phyloP scores from a whole-genome alignment of 352 stramenopile genomes.

The Pythium phragmitis region DNA sequence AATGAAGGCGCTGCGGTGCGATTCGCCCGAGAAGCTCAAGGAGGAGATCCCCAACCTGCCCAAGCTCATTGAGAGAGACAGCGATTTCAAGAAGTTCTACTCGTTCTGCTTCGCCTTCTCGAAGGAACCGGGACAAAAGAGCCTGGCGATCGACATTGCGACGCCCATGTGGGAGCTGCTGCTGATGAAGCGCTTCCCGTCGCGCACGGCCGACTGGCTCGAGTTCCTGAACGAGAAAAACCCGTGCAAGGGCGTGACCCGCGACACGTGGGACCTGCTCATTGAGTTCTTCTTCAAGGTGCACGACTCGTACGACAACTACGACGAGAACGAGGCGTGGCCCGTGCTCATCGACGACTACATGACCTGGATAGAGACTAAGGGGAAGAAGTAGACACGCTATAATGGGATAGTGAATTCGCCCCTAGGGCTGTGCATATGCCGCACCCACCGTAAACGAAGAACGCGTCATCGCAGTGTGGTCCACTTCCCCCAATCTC shows the following conservation, averaged over 20 bases:
- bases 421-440: background rate
- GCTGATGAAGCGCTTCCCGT: slow-evolving; percentile 58
- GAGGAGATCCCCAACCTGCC: slow-evolving; percentile 55
- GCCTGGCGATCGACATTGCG: slow-evolving; percentile 82
- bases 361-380: slow-evolving; percentile 79
- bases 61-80: slow-evolving; percentile 50
- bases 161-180: slow-evolving; percentile 87
- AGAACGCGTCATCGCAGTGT: slow-evolving; percentile 3
- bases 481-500: background rate
- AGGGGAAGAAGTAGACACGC: slow-evolving; percentile 42
- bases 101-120: slow-evolving; percentile 87
- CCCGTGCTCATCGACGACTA: slow-evolving; percentile 90
- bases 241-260: slow-evolving; percentile 77
- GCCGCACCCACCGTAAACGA: slow-evolving; percentile 6
- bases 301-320: slow-evolving; percentile 72
- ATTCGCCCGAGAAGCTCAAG: slow-evolving; percentile 64
- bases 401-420: background rate
- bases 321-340: slow-evolving; percentile 90
- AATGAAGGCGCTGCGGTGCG: slow-evolving; percentile 76
- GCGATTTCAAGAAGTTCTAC: slow-evolving; percentile 83
- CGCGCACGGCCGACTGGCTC: slow-evolving; percentile 70
- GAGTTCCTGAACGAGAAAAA: slow-evolving; percentile 80
- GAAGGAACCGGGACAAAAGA: slow-evolving; percentile 88
- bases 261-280: slow-evolving; percentile 85
- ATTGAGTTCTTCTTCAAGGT: slow-evolving; percentile 87